phyloP scores from a whole-genome alignment of 441 rosid species.

The Sinapis alba region DNA sequence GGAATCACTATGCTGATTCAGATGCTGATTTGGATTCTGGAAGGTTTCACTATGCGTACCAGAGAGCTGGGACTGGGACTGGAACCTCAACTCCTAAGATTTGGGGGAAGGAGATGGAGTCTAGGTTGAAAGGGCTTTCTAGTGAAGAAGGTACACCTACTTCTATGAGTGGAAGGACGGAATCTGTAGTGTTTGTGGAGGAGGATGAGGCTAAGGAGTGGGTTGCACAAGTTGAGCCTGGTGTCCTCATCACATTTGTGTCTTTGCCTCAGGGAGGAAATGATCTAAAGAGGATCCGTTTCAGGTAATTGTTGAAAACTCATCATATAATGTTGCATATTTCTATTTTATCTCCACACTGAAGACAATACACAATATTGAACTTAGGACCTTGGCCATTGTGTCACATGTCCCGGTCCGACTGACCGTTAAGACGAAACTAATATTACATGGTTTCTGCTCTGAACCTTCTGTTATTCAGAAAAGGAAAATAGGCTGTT shows the following conservation, averaged over 20 bases:
- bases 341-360: background rate
- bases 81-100: constrained; percentile 61
- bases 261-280: constrained; percentile 84
- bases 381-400: too few species aligned
- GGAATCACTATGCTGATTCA: constrained; percentile 52
- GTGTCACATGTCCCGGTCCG: too few species aligned
- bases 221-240: constrained; percentile 98
- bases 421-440: too few species aligned
- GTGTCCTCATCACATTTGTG: constrained; percentile 85
- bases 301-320: constrained; percentile 51
- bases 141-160: constrained; percentile 90
- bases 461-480: too few species aligned
- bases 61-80: constrained; percentile 54
- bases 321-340: background rate
- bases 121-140: constrained; percentile 71
- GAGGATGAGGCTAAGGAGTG: constrained; percentile 87
- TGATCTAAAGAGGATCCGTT: constrained; percentile 84
- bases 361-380: too few species aligned
- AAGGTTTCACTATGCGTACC: constrained; percentile 68
- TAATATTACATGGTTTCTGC: too few species aligned
- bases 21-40: constrained; percentile 68
- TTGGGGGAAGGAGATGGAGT: constrained; percentile 80
- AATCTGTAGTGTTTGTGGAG: constrained; percentile 69
- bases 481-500: background rate
- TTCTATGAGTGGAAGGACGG: constrained; percentile 76